Evolutionary conservation across 495 filamentous ascomycete genomes (phyloP).

Genomic region (Hyphodiscus hymeniophilus): DNA sequence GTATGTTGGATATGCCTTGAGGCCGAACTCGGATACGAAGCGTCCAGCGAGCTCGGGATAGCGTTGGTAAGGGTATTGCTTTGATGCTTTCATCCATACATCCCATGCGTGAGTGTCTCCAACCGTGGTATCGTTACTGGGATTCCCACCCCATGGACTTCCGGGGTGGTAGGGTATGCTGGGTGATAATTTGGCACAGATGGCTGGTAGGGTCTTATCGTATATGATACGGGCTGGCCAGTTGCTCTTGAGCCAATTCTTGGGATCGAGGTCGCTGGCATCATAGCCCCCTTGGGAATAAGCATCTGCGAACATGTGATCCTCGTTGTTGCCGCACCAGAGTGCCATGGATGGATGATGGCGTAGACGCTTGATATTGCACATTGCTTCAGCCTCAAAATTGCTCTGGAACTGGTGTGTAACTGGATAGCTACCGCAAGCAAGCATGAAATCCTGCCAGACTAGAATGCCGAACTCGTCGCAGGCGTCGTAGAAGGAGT

Average conservation of each 20-base stretch:
- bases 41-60: neutral
- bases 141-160: neutral
- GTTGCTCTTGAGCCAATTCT: neutral
- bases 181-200: neutral
- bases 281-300: neutral
- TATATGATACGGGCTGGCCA: neutral
- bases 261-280: slow-evolving; percentile 17
- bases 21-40: slow-evolving; percentile 1
- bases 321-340: too few species aligned
- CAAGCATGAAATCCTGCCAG: slow-evolving; percentile 65
- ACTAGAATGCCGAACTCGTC: slow-evolving; percentile 57
- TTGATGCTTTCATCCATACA: too few species aligned
- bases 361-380: slow-evolving; percentile 65
- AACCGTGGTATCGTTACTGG: neutral
- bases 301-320: neutral
- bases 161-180: neutral
- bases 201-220: neutral
- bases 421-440: slow-evolving; percentile 59
- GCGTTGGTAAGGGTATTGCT: neutral
- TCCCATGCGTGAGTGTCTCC: slow-evolving; percentile 1
- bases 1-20: neutral
- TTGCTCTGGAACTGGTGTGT: slow-evolving; percentile 56
- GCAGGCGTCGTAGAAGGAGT: slow-evolving; percentile 55
- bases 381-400: slow-evolving; percentile 61
- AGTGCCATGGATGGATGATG: slow-evolving; percentile 80